Evolutionary conservation across 2,329 filamentous ascomycete species (phyloP).

Genomic region (Endothia cerciana): DNA sequence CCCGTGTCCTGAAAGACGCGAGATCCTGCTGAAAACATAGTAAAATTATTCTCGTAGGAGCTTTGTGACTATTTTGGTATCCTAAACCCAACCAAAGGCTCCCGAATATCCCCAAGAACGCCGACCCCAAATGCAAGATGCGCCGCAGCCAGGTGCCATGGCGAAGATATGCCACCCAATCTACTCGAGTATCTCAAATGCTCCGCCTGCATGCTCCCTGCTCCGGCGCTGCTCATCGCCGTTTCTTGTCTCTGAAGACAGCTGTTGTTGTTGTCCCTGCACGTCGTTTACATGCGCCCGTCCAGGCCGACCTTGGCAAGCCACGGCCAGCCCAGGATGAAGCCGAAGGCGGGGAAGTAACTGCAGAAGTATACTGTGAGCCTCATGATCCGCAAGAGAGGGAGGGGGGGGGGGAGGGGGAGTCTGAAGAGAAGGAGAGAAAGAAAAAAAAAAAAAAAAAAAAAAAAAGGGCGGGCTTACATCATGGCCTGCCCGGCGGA

Average conservation of each 20-base stretch:
- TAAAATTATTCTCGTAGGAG: slow-evolving; percentile 20
- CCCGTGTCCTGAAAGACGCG: neutral
- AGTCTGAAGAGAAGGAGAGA: too few species aligned
- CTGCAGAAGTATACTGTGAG: slow-evolving; percentile 32
- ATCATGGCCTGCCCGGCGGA: slow-evolving; percentile 37
- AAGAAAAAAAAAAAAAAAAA: too few species aligned
- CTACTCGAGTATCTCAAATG: slow-evolving; percentile 1
- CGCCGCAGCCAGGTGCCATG: slow-evolving; percentile 19
- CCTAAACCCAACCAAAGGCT: slow-evolving; percentile 20
- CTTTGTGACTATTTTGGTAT: slow-evolving; percentile 17
- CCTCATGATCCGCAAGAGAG: too few species aligned
- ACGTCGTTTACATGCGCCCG: slow-evolving; percentile 33
- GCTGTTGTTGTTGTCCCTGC: slow-evolving; percentile 32
- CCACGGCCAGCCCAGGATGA: slow-evolving; percentile 46
- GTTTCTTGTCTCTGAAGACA: neutral
- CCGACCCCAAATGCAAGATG: slow-evolving; percentile 21
- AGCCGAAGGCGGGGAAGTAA: slow-evolving; percentile 40
- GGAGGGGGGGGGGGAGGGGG: too few species aligned
- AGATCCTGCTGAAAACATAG: slow-evolving; percentile 12
- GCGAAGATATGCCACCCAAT: neutral
- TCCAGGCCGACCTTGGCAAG: slow-evolving; percentile 33
- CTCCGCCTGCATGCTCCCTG: neutral
- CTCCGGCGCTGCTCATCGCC: neutral
- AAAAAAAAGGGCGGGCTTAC: slow-evolving; percentile 36
- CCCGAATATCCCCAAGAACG: slow-evolving; percentile 24